Percentiles rank a stretch among this genome's conserved stretches.
Evolutionary conservation across 1,139 yeast species (phyloP).

Genomic region (Hyphopichia fennica): DNA sequence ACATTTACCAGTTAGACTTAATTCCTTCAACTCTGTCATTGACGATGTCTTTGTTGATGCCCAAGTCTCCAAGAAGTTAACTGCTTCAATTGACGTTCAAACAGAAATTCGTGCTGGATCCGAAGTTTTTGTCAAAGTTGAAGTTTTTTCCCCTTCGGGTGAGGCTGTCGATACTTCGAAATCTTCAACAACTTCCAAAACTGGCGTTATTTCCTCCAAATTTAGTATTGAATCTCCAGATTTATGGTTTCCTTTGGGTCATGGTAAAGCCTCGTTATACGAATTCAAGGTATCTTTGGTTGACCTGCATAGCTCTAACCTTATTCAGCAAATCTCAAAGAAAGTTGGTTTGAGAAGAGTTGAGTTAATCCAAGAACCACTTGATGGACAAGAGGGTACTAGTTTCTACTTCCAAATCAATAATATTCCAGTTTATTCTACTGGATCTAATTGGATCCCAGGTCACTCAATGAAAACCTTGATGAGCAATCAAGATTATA

Average conservation of each 20-base stretch:
- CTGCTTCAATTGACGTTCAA: neutral
- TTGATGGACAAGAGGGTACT: constrained; percentile 29
- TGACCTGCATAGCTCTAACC: constrained; percentile 4
- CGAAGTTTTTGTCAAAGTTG: neutral
- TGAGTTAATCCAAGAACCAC: constrained; percentile 36
- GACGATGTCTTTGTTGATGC: constrained; percentile 20
- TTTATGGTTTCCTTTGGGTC: constrained; percentile 44
- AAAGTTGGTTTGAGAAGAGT: constrained; percentile 39
- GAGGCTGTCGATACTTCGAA: neutral
- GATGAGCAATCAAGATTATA: constrained; percentile 31
- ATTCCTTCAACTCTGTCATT: constrained; percentile 19
- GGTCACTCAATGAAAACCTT: constrained; percentile 38
- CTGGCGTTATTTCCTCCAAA: neutral
- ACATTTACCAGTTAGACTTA: constrained; percentile 36
- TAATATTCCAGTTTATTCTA: constrained; percentile 32
- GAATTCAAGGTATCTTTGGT: constrained; percentile 16
- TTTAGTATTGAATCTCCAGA: constrained; percentile 17
- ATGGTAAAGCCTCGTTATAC: constrained; percentile 38
- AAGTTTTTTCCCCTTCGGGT: neutral
- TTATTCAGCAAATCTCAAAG: constrained; percentile 8
- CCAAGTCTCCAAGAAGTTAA: constrained; percentile 11
- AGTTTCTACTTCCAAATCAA: constrained; percentile 44
- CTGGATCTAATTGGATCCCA: constrained; percentile 53
- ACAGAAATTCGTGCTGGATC: neutral
- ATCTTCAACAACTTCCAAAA: neutral